phyloP scores from a whole-genome alignment of 495 filamentous ascomycete genomes.

The Cercophora samala region DNA sequence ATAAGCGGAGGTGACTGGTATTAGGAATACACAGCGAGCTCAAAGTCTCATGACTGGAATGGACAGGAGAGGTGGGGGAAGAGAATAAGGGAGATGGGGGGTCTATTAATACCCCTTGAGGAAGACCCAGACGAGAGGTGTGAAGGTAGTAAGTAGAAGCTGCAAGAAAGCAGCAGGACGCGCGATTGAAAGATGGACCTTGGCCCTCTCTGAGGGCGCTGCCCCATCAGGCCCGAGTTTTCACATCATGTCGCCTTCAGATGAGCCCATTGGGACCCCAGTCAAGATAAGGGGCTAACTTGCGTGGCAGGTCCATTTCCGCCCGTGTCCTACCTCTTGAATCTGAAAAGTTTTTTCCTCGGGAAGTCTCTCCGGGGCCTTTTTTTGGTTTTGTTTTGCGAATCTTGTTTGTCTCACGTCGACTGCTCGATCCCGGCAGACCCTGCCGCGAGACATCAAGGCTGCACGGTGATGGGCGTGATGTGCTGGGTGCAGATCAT shows the following conservation, averaged over 20 bases:
- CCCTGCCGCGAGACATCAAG: not conserved
- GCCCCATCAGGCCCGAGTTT: not conserved
- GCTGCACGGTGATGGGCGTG: not conserved
- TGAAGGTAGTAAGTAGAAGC: no score
- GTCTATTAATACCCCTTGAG: not conserved
- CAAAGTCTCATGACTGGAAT: not conserved
- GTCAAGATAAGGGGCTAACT: not conserved
- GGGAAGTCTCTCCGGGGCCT: not conserved
- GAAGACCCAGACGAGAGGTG: not conserved
- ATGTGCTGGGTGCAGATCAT: not conserved
- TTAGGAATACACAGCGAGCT: not conserved
- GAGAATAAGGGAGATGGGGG: not conserved
- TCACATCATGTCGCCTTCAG: not conserved
- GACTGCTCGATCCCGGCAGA: not conserved
- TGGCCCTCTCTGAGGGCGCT: not conserved
- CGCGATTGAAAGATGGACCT: not conserved
- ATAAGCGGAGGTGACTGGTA: no score
- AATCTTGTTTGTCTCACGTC: not conserved
- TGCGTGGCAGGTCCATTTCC: not conserved
- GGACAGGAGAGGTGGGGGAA: not conserved
- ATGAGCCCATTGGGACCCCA: not conserved
- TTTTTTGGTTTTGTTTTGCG: not conserved
- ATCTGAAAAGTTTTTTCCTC: not conserved
- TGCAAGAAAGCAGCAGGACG: not conserved
- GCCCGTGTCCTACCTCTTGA: conserved; percentile 1